phyloP scores from a whole-genome alignment of 1,284 basidiomycete genomes.

The Marasmius sp. region DNA sequence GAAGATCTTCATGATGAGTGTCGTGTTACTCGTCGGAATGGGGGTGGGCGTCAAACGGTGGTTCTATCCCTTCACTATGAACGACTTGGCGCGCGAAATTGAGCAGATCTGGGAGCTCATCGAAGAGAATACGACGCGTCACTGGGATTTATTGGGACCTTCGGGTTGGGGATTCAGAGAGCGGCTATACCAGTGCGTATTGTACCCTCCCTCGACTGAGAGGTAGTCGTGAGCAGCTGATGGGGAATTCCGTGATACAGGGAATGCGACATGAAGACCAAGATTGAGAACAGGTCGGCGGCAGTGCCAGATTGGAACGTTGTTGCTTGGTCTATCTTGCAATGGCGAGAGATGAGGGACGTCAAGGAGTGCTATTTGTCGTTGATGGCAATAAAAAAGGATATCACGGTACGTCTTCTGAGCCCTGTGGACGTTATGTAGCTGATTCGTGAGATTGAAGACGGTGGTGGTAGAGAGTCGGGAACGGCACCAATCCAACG shows the following conservation, averaged over 20 bases:
- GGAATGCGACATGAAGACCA: background rate
- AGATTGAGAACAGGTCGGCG: background rate
- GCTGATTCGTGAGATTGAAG: too few relatives aligned
- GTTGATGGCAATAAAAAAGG: background rate
- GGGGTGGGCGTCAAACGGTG: background rate
- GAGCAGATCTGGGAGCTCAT: background rate
- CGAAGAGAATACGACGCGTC: background rate
- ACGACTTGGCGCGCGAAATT: background rate
- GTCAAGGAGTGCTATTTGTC: background rate
- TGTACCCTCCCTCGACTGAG: background rate
- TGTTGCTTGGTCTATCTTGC: background rate
- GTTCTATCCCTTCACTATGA: background rate
- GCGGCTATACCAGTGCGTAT: background rate
- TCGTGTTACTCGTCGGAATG: background rate
- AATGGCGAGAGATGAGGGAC: background rate
- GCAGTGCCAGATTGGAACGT: background rate
- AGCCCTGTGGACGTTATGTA: too few relatives aligned
- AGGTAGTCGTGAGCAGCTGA: background rate
- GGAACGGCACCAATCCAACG: too few relatives aligned
- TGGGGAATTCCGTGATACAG: background rate
- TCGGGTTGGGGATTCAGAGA: background rate
- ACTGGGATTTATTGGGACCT: background rate
- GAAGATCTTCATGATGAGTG: background rate
- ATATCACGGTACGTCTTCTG: background rate
- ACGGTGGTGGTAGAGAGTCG: too few relatives aligned